Conservation (phyloP, 306 rosid genomes). For the Mimosa pudica region DNA sequence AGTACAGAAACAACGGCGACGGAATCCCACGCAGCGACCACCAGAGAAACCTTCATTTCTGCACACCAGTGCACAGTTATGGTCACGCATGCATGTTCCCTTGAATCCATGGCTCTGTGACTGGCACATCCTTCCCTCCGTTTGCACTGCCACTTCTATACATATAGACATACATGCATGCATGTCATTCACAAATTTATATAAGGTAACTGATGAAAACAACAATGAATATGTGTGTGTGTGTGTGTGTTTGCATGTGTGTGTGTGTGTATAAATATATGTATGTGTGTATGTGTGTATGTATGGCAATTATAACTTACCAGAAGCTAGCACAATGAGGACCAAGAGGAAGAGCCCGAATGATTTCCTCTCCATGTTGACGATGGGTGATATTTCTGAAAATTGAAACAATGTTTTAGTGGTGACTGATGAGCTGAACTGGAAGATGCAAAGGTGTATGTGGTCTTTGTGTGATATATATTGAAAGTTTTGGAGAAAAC, state of each 20-base stretch:
- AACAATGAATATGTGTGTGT: neutral
- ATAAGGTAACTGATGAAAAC: neutral
- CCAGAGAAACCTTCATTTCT: constrained; percentile 42
- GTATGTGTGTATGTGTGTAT: too few species aligned
- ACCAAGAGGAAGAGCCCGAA: constrained; percentile 28
- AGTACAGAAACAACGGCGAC: constrained; percentile 45
- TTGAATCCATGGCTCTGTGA: constrained; percentile 39
- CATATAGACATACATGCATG: neutral
- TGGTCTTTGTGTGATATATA: neutral
- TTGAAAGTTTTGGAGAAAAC: neutral
- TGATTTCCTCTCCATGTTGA: constrained; percentile 39
- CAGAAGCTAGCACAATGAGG: constrained; percentile 40
- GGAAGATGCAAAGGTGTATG: neutral
- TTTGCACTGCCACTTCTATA: constrained; percentile 30
- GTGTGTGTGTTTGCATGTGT: too few species aligned
- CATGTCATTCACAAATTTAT: neutral
- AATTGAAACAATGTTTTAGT: neutral
- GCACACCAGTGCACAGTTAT: constrained; percentile 46
- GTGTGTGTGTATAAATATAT: too few species aligned
- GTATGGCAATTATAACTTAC: constrained; percentile 16
- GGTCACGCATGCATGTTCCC: constrained; percentile 19
- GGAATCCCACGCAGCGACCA: constrained; percentile 41
- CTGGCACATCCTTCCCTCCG: constrained; percentile 38
- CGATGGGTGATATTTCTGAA: neutral
- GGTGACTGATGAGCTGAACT: neutral